Percentiles rank a stretch among this genome's conserved stretches.
Evolutionary conservation across 106 monocot genomes (phyloP).

Genomic region (Dactylorhiza incarnata): DNA sequence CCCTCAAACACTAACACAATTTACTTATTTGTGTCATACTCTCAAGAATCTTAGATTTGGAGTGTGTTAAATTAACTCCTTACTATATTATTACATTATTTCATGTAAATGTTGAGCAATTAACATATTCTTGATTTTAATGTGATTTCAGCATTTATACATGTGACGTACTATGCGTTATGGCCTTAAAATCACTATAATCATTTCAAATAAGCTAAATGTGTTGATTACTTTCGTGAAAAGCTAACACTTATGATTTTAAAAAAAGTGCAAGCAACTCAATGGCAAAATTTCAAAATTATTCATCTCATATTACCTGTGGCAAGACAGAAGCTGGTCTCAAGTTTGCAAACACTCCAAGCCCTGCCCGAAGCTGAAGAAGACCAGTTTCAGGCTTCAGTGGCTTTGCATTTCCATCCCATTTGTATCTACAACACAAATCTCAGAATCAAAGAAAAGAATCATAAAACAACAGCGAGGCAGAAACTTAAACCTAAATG

Average conservation of each 20-base stretch:
- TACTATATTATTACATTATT: no score
- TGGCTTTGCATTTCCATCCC: constrained; percentile 79
- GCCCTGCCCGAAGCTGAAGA: constrained; percentile 74
- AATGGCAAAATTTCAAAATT: background rate
- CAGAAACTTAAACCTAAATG: background rate
- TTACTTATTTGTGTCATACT: no score
- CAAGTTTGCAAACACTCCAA: constrained; percentile 82
- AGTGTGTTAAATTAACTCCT: no score
- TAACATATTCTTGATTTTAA: no score
- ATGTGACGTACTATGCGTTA: no score
- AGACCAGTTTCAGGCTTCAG: constrained; percentile 92
- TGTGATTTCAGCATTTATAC: no score
- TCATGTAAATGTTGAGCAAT: no score
- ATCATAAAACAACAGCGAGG: background rate
- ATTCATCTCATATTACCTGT: constrained; percentile 39
- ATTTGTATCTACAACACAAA: constrained; percentile 54
- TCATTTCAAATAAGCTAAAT: background rate
- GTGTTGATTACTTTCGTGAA: background rate
- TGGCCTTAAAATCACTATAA: background rate
- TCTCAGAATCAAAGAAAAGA: background rate
- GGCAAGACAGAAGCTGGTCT: constrained; percentile 81
- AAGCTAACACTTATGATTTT: background rate
- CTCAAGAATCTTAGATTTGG: no score
- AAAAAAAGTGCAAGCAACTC: background rate
- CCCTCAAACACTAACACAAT: no score